phyloP scores from a whole-genome alignment of 2,329 filamentous ascomycete species.

The Geosmithia morbida region DNA sequence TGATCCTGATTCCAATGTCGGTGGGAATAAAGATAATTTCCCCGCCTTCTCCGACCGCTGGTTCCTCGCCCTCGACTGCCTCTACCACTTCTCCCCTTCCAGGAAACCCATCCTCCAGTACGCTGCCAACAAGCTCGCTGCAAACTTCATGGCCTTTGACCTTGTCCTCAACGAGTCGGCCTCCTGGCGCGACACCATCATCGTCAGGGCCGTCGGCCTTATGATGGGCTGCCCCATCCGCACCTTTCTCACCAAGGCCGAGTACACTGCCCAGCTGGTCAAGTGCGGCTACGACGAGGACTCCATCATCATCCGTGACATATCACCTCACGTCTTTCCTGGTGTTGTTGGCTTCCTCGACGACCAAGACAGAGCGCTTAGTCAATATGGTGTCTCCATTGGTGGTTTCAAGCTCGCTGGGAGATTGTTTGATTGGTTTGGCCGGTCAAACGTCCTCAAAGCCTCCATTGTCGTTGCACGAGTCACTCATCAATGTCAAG shows the following conservation, averaged over 20 bases:
- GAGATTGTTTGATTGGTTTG: conserved; percentile 22
- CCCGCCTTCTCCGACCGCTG: conserved; percentile 19
- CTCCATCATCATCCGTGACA: conserved; percentile 28
- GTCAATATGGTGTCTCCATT: conserved; percentile 19
- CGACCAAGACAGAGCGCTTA: conserved; percentile 15
- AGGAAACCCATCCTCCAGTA: conserved; percentile 28
- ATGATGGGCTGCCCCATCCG: conserved; percentile 30
- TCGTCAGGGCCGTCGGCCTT: conserved; percentile 26
- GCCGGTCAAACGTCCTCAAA: conserved; percentile 15
- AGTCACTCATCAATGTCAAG: neutral
- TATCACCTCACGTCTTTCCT: conserved; percentile 36
- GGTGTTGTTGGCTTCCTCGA: conserved; percentile 30
- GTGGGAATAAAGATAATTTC: too few species aligned
- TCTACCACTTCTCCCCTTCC: conserved; percentile 43
- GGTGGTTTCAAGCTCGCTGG: conserved; percentile 20
- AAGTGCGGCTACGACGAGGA: conserved; percentile 29
- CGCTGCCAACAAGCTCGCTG: conserved; percentile 22
- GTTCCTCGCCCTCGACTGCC: conserved; percentile 39
- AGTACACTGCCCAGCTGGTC: conserved; percentile 29
- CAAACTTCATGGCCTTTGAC: conserved; percentile 41
- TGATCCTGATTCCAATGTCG: neutral
- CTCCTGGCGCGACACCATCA: conserved; percentile 11
- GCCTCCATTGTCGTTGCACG: conserved; percentile 19
- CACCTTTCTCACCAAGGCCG: conserved; percentile 29
- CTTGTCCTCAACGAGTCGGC: conserved; percentile 24